These are phyloP conservation scores for Vitis labrusca DNA, from an alignment of 164 flowering plant species.

Conservation along the genomic window DNA sequence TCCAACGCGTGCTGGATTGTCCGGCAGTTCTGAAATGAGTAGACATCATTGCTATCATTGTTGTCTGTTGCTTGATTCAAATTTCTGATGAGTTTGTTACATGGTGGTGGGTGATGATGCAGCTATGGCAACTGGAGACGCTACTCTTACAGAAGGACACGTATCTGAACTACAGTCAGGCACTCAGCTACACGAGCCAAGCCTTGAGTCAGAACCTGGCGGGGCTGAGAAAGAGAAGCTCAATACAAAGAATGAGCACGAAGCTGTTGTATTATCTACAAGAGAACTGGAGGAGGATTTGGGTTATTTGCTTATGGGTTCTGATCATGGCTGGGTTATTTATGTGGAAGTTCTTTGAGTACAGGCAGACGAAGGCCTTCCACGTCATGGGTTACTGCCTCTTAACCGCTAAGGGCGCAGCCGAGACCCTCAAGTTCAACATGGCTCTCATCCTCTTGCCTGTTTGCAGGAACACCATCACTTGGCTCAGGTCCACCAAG, in stretches of 20 bases:
- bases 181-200: conserved; percentile 96
- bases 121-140: conserved; percentile 99
- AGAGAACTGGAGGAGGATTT: conserved; percentile 90
- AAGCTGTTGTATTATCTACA: conserved; percentile 53
- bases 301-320: conserved; percentile 87
- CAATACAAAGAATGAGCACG: conserved; percentile 46
- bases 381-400: conserved; percentile 92
- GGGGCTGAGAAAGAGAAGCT: conserved; percentile 60
- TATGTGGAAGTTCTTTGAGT: conserved; percentile 82
- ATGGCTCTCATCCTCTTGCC: conserved; percentile 95
- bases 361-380: conserved; percentile 67
- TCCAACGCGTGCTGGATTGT: conserved; percentile 3
- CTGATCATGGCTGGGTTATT: conserved; percentile 70
- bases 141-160: conserved; percentile 91
- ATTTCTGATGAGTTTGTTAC: conserved; percentile 6
- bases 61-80: conserved; percentile 9
- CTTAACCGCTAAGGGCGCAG: conserved; percentile 92
- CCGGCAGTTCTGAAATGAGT: not conserved
- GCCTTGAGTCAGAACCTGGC: conserved; percentile 95
- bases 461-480: conserved; percentile 91
- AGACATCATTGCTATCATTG: conserved; percentile 4
- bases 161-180: conserved; percentile 96
- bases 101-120: conserved; percentile 22
- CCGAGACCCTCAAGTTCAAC: conserved; percentile 91
- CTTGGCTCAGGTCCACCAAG: conserved; percentile 87